phyloP scores from a whole-genome alignment of 2,329 filamentous ascomycete species.

The Cladosporium austrohemisphaericum region DNA sequence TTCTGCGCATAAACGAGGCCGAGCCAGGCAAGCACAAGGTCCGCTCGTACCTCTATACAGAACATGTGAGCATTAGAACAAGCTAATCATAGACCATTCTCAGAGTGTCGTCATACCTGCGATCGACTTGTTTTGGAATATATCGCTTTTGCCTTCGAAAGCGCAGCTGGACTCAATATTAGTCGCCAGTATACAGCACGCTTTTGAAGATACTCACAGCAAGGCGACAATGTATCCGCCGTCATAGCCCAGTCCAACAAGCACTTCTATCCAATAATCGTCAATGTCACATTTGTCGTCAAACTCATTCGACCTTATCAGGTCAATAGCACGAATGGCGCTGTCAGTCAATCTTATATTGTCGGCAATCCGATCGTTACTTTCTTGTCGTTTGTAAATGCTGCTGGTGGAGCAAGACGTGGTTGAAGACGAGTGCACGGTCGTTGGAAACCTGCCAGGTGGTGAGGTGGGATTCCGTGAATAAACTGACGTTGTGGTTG shows the following conservation, averaged over 20 bases:
- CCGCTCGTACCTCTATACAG: not conserved
- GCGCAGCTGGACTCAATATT: constrained; percentile 3
- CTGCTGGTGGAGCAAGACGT: too few species aligned
- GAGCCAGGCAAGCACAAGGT: not conserved
- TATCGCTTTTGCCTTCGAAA: not conserved
- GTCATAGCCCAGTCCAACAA: not conserved
- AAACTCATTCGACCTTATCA: not conserved
- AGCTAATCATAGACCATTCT: too few species aligned
- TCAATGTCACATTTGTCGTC: not conserved
- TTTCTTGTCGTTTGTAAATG: constrained; percentile 1
- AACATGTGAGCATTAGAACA: too few species aligned
- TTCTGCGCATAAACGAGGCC: not conserved
- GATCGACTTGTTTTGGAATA: constrained; percentile 1
- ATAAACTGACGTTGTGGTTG: not conserved
- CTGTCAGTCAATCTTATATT: constrained; percentile 1
- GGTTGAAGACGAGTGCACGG: too few species aligned
- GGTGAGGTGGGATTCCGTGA: too few species aligned
- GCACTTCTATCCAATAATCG: constrained; percentile 5
- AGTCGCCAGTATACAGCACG: not conserved
- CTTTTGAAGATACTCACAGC: not conserved
- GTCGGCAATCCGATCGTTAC: not conserved
- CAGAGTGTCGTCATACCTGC: too few species aligned
- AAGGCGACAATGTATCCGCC: not conserved
- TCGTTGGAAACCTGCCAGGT: too few species aligned
- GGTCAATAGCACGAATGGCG: constrained; percentile 1